Evolutionary conservation across 495 filamentous ascomycete genomes (phyloP), one percentile per base, ranked within the genome.

Genomic region (Xylaria bambusicola): DNA sequence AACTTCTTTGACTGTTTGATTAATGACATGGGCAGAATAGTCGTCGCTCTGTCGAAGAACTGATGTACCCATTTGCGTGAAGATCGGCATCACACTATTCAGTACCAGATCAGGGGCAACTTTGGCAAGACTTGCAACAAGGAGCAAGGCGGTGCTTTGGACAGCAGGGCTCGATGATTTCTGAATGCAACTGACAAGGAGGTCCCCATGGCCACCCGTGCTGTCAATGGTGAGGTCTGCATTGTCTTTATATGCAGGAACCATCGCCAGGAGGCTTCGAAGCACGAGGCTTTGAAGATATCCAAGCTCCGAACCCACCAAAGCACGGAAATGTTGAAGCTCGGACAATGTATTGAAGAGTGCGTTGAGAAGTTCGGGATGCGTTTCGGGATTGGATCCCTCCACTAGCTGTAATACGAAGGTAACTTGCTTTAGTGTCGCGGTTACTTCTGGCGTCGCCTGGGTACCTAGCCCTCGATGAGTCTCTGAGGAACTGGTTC

Each of bases 61-160:
- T 24, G 88, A 93, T 27, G 87, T 86, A 36, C 92, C 89, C 90
- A 97, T 96, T 73, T 97, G 97, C 0, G 94, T 97, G 74, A 98
- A 98, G 35, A 98, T 93, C 6, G 95, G 95, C 94, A 98, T 98
- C 51, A 98, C 89, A 60, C 90, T 96, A 69, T 98, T 93, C 51
- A 98, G 80, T 9, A 98, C 89, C 21, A 92, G 73, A 66, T 97
- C 91, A 1, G 94, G 94, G 0, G 88, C 88, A 64, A 91, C 88
- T 38, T 85, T 84, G 29, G 94, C 93, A 46, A 98, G 73, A 21
- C 82, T 85, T 2, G 92, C 89, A 15, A 98, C 86, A 15, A 99
- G 80, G n/a, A 97, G 84, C 8, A 99, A 80, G 10, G 93, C 93
- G 7, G 86, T 82, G 63, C 96, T 97, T 71, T 96, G 95, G 10